Conservation (phyloP, 164 flowering plant species). For the Vitis rupestris region DNA sequence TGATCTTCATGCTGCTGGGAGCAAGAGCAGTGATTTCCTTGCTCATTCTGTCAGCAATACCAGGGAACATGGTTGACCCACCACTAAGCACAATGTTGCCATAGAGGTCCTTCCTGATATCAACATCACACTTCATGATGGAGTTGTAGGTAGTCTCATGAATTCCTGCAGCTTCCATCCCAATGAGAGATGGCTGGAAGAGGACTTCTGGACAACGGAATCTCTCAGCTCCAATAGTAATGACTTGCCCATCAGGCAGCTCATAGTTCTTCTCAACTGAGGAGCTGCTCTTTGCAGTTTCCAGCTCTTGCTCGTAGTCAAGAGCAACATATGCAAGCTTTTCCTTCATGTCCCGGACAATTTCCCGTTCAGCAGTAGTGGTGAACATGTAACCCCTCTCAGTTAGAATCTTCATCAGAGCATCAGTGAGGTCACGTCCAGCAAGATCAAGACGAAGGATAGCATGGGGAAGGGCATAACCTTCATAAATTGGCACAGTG, state of each 20-base stretch:
- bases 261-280: slow-evolving; percentile 49
- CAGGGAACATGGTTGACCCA: slow-evolving; percentile 55
- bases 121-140: slow-evolving; percentile 53
- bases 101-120: slow-evolving; percentile 48
- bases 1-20: slow-evolving; percentile 53
- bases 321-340: slow-evolving; percentile 48
- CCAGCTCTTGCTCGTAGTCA: slow-evolving; percentile 47
- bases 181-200: slow-evolving; percentile 49
- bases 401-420: slow-evolving; percentile 51
- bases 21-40: slow-evolving; percentile 53
- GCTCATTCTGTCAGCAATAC: slow-evolving; percentile 56
- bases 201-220: slow-evolving; percentile 54
- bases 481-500: slow-evolving; percentile 54
- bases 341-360: slow-evolving; percentile 53
- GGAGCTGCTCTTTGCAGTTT: slow-evolving; percentile 44
- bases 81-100: slow-evolving; percentile 58
- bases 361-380: slow-evolving; percentile 56
- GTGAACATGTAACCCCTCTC: slow-evolving; percentile 58
- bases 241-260: slow-evolving; percentile 48
- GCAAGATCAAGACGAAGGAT: slow-evolving; percentile 50
- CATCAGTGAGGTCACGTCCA: slow-evolving; percentile 55
- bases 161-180: slow-evolving; percentile 52
- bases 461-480: slow-evolving; percentile 54
- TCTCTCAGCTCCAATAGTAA: slow-evolving; percentile 51
- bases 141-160: slow-evolving; percentile 52